phyloP scores from a whole-genome alignment of 2,329 filamentous ascomycete genomes.

The Phaeoacremonium minimum region DNA sequence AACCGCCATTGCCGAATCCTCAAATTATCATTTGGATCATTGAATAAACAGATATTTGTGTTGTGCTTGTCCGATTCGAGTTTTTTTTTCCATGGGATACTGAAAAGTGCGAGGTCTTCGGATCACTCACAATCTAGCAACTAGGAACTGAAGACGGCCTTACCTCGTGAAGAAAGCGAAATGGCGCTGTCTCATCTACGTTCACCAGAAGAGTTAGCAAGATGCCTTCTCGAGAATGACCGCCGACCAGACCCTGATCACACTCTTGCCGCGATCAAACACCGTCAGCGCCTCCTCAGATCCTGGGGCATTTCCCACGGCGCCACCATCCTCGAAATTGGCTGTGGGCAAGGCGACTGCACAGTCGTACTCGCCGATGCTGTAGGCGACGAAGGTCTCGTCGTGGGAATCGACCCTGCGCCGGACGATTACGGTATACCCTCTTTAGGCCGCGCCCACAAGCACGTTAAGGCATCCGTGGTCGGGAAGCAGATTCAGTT shows the following conservation, averaged over 20 bases:
- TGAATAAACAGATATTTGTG: no score
- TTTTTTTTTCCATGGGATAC: no score
- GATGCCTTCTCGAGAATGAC: background rate
- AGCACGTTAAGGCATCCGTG: conserved; percentile 1
- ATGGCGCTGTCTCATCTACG: background rate
- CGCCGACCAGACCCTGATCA: background rate
- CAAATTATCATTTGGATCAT: no score
- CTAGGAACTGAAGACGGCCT: no score
- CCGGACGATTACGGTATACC: conserved; percentile 29
- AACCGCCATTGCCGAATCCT: no score
- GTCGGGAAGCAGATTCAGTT: conserved; percentile 6
- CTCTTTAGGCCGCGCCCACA: conserved; percentile 9
- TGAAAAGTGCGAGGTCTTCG: no score
- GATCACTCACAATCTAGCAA: no score
- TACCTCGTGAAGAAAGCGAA: no score
- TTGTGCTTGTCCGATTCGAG: no score
- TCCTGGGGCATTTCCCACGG: conserved; percentile 15
- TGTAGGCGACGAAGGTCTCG: conserved; percentile 26
- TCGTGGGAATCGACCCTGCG: conserved; percentile 36
- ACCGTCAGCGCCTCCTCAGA: conserved; percentile 6
- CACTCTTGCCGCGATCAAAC: conserved; percentile 3
- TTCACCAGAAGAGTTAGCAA: background rate
- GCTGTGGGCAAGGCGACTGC: conserved; percentile 44
- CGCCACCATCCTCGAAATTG: conserved; percentile 36
- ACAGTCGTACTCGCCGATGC: conserved; percentile 35